Evolutionary conservation across 2,329 filamentous ascomycete genomes (phyloP).

Genomic region (Scolecobasidium constrictum): DNA sequence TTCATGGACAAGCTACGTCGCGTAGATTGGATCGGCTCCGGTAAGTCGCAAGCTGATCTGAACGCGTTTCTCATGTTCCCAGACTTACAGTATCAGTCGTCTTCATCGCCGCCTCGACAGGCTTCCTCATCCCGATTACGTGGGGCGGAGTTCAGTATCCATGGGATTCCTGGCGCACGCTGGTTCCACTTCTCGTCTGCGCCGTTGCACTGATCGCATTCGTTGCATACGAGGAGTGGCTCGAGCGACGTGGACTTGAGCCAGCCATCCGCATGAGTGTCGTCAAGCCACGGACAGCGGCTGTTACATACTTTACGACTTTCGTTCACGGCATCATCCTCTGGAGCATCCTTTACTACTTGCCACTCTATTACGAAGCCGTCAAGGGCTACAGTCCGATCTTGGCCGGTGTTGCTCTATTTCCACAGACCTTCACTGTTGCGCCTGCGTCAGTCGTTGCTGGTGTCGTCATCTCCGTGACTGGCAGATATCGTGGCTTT

Average conservation of each 20-base stretch:
- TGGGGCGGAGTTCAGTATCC: conserved; percentile 56
- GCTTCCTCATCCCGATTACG: conserved; percentile 50
- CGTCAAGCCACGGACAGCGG: conserved; percentile 38
- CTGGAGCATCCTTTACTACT: conserved; percentile 27
- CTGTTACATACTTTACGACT: conserved; percentile 41
- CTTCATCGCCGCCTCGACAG: conserved; percentile 48
- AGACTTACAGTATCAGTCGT: too few relatives aligned
- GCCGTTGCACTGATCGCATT: conserved; percentile 25
- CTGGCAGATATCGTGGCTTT: conserved; percentile 49
- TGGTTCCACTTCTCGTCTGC: conserved; percentile 51
- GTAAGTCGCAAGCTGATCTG: too few relatives aligned
- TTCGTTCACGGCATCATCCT: conserved; percentile 31
- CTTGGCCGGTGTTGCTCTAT: conserved; percentile 26
- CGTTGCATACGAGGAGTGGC: conserved; percentile 42
- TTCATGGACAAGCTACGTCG: conserved; percentile 38
- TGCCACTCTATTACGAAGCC: conserved; percentile 31
- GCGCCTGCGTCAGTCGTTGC: conserved; percentile 48
- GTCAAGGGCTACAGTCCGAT: conserved; percentile 29
- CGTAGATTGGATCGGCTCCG: conserved; percentile 53
- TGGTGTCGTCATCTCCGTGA: conserved; percentile 42
- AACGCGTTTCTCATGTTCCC: too few relatives aligned
- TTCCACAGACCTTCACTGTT: conserved; percentile 44
- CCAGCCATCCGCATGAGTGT: conserved; percentile 37
- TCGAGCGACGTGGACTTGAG: conserved; percentile 28
- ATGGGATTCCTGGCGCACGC: conserved; percentile 51